A percentile compares a stretch with the other conserved stretches of the same genome.
These are phyloP conservation scores for Kodamaea fukazawae DNA, from an alignment of 805 yeast genomes.

Conservation along the genomic window DNA sequence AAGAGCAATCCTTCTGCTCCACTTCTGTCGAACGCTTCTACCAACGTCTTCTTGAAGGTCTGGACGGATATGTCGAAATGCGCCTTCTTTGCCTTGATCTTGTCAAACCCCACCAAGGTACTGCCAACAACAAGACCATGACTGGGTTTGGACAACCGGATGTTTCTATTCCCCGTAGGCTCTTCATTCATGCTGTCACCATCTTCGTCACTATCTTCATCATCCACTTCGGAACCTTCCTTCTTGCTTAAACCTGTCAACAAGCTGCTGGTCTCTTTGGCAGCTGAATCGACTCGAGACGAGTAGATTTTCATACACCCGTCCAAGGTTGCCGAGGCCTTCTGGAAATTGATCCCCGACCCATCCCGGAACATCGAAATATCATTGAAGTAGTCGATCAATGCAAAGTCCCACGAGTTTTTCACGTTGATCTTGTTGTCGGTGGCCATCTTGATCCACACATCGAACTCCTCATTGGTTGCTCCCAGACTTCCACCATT, in stretches of 20 bases:
- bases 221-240: constrained; percentile 16
- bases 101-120: constrained; percentile 7
- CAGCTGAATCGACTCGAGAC: constrained; percentile 88
- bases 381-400: constrained; percentile 54
- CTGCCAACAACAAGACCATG: not conserved
- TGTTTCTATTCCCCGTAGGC: too few species aligned
- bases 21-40: constrained; percentile 29
- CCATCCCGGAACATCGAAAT: constrained; percentile 23
- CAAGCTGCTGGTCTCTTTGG: constrained; percentile 82
- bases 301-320: constrained; percentile 93
- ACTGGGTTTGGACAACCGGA: not conserved
- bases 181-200: constrained; percentile 15
- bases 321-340: constrained; percentile 87
- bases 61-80: constrained; percentile 28
- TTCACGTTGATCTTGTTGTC: constrained; percentile 57
- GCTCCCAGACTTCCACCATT: too few species aligned
- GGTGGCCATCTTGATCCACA: constrained; percentile 80
- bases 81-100: constrained; percentile 12
- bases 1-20: constrained; percentile 29
- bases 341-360: constrained; percentile 70
- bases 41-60: constrained; percentile 27
- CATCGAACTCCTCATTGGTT: constrained; percentile 48
- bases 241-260: constrained; percentile 64
- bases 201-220: constrained; percentile 19
- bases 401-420: constrained; percentile 50